Percentiles rank a stretch among this genome's conserved stretches.
phyloP scores from a whole-genome alignment of 2,329 filamentous ascomycete genomes.

The Sarocladium oryzae region DNA sequence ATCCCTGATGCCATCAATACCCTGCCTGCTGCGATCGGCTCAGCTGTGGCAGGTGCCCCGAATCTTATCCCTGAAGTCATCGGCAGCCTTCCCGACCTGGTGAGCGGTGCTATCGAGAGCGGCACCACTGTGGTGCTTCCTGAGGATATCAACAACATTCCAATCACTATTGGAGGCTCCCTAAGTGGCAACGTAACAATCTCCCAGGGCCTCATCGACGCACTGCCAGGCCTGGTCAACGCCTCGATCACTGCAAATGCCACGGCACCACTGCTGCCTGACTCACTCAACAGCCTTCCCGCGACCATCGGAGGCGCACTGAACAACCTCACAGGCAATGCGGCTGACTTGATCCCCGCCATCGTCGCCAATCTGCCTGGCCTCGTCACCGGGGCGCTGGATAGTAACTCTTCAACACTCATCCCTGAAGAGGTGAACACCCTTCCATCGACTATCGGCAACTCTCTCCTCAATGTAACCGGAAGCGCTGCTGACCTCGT shows the following conservation, averaged over 20 bases:
- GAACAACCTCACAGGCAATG: neutral
- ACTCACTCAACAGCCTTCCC: neutral
- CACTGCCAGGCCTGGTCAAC: neutral
- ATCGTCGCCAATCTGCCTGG: conserved; percentile 8
- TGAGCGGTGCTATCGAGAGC: neutral
- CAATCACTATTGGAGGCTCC: neutral
- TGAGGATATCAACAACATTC: neutral
- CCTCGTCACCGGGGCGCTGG: conserved; percentile 1
- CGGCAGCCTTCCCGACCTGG: neutral
- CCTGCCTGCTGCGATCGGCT: conserved; percentile 1
- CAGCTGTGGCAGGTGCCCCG: neutral
- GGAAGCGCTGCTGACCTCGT: neutral
- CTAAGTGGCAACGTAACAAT: neutral
- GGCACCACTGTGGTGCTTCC: neutral
- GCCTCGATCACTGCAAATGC: neutral
- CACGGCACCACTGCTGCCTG: neutral
- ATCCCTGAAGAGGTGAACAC: neutral
- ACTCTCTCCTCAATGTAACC: conserved; percentile 3
- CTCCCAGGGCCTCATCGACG: neutral
- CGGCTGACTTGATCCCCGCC: neutral
- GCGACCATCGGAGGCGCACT: neutral
- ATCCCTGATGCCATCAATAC: conserved; percentile 6
- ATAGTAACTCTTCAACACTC: neutral
- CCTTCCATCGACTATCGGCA: conserved; percentile 3
- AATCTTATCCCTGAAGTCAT: conserved; percentile 3